phyloP scores from a whole-genome alignment of 2,329 filamentous ascomycete genomes.

The Cadophora gregata region DNA sequence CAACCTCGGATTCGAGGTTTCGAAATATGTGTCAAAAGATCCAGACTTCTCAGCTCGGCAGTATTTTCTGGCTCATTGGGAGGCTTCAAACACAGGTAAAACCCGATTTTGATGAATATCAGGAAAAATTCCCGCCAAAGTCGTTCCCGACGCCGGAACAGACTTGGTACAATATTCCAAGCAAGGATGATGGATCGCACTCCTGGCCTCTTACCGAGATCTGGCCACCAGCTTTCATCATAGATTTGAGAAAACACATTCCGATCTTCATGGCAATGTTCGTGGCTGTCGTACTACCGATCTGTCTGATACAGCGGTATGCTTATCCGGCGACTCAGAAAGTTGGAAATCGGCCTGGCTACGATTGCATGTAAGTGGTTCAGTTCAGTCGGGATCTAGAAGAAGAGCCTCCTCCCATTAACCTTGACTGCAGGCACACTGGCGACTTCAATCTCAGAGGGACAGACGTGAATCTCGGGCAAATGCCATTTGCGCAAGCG shows the following conservation, averaged over 20 bases:
- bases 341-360: constrained; percentile 7
- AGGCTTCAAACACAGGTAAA: not conserved
- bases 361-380: constrained; percentile 10
- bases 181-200: constrained; percentile 7
- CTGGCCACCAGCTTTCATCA: constrained; percentile 1
- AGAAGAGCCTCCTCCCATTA: too few relatives aligned
- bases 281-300: not conserved
- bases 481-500: constrained; percentile 15
- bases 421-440: not conserved
- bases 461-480: constrained; percentile 14
- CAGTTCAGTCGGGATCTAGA: too few relatives aligned
- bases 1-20: not conserved
- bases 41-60: not conserved
- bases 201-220: constrained; percentile 7
- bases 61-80: not conserved
- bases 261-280: constrained; percentile 3
- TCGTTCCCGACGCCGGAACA: not conserved
- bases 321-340: not conserved
- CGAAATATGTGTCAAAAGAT: not conserved
- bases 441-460: constrained; percentile 16
- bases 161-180: constrained; percentile 11
- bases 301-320: constrained; percentile 4
- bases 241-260: not conserved
- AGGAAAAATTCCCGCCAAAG: constrained; percentile 14
- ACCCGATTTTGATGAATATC: not conserved